Evolutionary conservation across 225 moss, liverwort and hornwort genomes (phyloP), one percentile per base, ranked within the genome.

Genomic region (Pseudoscleropodium purum): DNA sequence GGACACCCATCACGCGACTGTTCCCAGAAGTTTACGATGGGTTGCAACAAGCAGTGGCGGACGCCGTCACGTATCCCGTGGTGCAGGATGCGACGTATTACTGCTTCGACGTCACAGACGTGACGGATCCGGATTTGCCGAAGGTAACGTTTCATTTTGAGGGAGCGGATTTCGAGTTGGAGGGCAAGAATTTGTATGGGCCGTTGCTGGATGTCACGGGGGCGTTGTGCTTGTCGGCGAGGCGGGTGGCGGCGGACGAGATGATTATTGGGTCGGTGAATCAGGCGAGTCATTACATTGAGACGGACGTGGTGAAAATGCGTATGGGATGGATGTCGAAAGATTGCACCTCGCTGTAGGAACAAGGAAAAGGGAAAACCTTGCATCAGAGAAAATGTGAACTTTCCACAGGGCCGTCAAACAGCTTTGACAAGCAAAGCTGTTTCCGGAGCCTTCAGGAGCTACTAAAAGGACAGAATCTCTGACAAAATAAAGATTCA

Each of bases 221-320:
- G 18, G 41, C 57, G 30, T 7, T 6, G 60, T 81, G 81, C 60
- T 60, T 81, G 29, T 30, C 30, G 26, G 41, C 39, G 15, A 7
- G 8, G 1, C 3, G 3, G 24, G 11, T 17, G 5, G 11, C 39
- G 8, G 5, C 8, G n/a, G 3, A 59, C 18, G 0, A 0, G 0
- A 81, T 81, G 81, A 60, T 18, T 26, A 5, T 81, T 29, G 81
- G 81, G 39, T 18, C 81, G 18, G 30, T 81, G 29, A 41, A 0
- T 39, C 81, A 81, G 13, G 81, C 60, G 13, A 20, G 5, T 41
- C 81, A 81, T 30, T 81, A 81, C 3, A 59, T 81, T 12, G 60
- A 81, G 59, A 79, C 59, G 27, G 79, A 79, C 27, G 79, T 79
- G 57, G 79, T n/a, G 25, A 79, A 59, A 6, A 19, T 41, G 60